phyloP scores from a whole-genome alignment of 1,139 yeast species.

The Saccharomycopsis crataegensis region DNA sequence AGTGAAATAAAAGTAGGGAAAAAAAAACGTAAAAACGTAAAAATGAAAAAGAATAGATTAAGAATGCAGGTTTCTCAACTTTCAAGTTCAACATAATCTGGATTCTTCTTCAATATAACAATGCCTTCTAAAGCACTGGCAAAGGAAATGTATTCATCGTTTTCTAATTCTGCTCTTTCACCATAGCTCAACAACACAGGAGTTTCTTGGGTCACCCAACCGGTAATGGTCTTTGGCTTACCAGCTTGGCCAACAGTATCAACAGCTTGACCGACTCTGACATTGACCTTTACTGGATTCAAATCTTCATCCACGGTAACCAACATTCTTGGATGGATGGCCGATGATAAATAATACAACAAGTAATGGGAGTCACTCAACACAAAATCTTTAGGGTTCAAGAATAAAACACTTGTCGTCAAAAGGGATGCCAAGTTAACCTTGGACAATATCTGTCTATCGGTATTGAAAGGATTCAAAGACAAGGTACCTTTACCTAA shows the following conservation, averaged over 20 bases:
- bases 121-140: conserved; percentile 85
- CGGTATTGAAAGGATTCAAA: conserved; percentile 82
- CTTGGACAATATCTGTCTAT: conserved; percentile 79
- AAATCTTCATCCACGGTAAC: conserved; percentile 87
- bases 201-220: conserved; percentile 98
- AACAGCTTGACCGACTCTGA: conserved; percentile 97
- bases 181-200: conserved; percentile 92
- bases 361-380: conserved; percentile 61
- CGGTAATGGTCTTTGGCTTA: conserved; percentile 96
- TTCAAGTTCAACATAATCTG: conserved; percentile 73
- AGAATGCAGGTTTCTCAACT: conserved; percentile 23
- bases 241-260: conserved; percentile 99
- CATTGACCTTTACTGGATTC: conserved; percentile 86
- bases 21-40: too few species aligned
- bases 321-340: conserved; percentile 89
- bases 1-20: too few species aligned
- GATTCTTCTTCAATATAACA: conserved; percentile 86
- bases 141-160: conserved; percentile 83
- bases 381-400: conserved; percentile 65
- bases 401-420: conserved; percentile 75
- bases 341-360: conserved; percentile 80
- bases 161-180: conserved; percentile 95
- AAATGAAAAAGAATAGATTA: too few species aligned
- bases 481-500: conserved; percentile 94
- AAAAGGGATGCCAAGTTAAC: conserved; percentile 86